Conservation (phyloP, 441 rosid species). For the Brassica balearica region DNA sequence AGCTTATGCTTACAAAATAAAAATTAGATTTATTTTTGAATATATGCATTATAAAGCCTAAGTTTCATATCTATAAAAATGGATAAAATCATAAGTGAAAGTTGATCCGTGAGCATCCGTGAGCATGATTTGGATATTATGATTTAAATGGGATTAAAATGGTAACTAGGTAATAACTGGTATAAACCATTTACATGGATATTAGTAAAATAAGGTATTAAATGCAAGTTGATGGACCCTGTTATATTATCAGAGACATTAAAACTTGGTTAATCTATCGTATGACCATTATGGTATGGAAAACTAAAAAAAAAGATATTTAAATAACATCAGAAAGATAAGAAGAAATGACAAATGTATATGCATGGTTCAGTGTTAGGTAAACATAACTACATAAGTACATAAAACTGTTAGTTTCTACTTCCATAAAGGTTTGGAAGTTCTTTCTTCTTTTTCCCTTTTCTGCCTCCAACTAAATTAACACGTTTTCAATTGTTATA, state of each 20-base stretch:
- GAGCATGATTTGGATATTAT: not conserved
- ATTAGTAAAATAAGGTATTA: too few relatives aligned
- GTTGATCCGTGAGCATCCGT: not conserved
- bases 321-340: constrained; percentile 18
- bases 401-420: constrained; percentile 41
- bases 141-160: not conserved
- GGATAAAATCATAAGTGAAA: not conserved
- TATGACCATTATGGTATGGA: too few relatives aligned
- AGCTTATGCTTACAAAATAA: too few relatives aligned
- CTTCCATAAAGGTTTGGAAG: constrained; percentile 33
- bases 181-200: too few relatives aligned
- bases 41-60: too few relatives aligned
- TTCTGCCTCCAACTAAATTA: constrained; percentile 4
- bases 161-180: not conserved
- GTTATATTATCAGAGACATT: too few relatives aligned
- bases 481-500: constrained; percentile 44
- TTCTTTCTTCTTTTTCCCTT: constrained; percentile 43
- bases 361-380: constrained; percentile 36
- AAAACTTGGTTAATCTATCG: too few relatives aligned
- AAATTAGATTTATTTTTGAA: too few relatives aligned
- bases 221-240: too few relatives aligned
- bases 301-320: not conserved
- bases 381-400: constrained; percentile 34
- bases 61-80: too few relatives aligned
- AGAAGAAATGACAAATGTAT: constrained; percentile 30